Evolutionary conservation across 768 basidiomycete species (phyloP).

Genomic region (Mrakia gelida): DNA sequence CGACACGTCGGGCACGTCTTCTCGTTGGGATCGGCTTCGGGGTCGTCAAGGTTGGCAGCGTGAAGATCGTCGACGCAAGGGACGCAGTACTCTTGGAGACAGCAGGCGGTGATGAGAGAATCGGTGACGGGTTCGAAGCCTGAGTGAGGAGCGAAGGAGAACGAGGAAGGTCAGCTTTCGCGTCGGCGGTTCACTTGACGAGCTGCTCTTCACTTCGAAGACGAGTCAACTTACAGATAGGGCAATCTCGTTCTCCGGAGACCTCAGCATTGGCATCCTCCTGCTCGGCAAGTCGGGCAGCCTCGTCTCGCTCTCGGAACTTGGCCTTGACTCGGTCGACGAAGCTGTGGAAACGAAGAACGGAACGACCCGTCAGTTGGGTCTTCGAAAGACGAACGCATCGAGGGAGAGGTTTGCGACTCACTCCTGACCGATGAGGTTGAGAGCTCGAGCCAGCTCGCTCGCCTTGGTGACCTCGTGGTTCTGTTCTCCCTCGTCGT

Average conservation of each 20-base stretch:
- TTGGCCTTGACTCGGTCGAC: conserved; percentile 12
- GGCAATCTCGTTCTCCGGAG: conserved; percentile 1
- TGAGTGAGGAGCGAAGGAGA: background rate
- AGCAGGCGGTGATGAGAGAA: conserved; percentile 1
- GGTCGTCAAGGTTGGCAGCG: background rate
- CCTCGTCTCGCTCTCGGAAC: background rate
- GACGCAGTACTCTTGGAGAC: conserved; percentile 18
- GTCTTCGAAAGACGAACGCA: background rate
- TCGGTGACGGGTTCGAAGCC: conserved; percentile 3
- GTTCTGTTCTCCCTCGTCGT: background rate
- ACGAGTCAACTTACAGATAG: background rate
- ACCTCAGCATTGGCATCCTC: background rate
- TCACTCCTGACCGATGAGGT: conserved; percentile 7
- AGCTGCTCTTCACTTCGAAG: too few relatives aligned
- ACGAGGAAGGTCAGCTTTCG: background rate
- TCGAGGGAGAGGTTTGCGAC: background rate
- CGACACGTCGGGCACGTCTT: conserved; percentile 35
- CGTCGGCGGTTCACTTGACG: background rate
- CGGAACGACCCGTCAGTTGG: background rate
- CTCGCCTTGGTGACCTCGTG: conserved; percentile 7
- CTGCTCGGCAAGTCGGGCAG: background rate
- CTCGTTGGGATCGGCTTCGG: conserved; percentile 42
- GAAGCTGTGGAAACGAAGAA: background rate
- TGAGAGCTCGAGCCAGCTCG: conserved; percentile 5
- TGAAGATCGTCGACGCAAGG: conserved; percentile 23